A percentile compares a stretch with the other conserved stretches of the same genome.
Conservation (phyloP, 768 basidiomycete species). For the Cystoderma amianthinum region DNA sequence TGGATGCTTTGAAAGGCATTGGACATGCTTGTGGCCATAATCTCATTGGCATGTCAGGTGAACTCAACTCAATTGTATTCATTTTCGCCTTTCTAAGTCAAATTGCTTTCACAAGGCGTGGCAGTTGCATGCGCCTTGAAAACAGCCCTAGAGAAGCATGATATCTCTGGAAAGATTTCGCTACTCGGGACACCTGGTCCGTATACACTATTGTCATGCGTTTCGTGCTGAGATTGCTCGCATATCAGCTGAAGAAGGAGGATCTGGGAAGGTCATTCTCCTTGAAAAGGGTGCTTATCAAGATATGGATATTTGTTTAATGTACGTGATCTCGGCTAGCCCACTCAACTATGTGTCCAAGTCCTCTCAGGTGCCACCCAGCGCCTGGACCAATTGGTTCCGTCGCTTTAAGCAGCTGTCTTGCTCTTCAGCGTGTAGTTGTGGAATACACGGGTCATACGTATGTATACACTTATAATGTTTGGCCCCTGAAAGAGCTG, state of each 20-base stretch:
- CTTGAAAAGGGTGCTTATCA: slow-evolving; percentile 68
- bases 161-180: slow-evolving; percentile 62
- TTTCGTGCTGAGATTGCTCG: too few species aligned
- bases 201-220: too few species aligned
- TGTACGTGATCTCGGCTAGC: slow-evolving; percentile 30
- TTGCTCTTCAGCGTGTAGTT: slow-evolving; percentile 53
- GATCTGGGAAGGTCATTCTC: slow-evolving; percentile 65
- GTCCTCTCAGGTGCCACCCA: slow-evolving; percentile 62
- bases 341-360: neutral
- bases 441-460: slow-evolving; percentile 73
- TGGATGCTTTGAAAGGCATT: slow-evolving; percentile 56
- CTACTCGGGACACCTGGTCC: slow-evolving; percentile 75
- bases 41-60: slow-evolving; percentile 64
- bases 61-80: slow-evolving; percentile 1
- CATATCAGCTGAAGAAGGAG: slow-evolving; percentile 84
- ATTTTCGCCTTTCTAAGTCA: too few species aligned
- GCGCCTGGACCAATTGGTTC: slow-evolving; percentile 70
- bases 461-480: slow-evolving; percentile 26
- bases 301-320: slow-evolving; percentile 72
- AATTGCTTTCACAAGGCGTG: slow-evolving; percentile 33
- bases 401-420: slow-evolving; percentile 54
- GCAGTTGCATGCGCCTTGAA: slow-evolving; percentile 68
- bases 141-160: slow-evolving; percentile 49
- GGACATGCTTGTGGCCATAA: slow-evolving; percentile 83
- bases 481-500: neutral